Base-by-base conservation (phyloP, 1,139 yeast species). In the Yamadazyma diospyri region DNA sequence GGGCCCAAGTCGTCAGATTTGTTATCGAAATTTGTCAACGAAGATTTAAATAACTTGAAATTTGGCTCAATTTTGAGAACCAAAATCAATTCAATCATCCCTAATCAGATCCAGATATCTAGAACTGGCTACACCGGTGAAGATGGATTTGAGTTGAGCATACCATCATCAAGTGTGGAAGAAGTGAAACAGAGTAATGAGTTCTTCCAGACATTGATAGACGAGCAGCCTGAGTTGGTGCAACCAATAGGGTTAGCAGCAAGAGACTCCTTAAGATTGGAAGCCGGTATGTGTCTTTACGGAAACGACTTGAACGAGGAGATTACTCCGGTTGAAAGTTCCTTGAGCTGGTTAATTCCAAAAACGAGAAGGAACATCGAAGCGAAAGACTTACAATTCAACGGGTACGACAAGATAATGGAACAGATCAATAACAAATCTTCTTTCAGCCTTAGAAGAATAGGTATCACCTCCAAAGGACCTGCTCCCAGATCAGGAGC, bases 121-220 rank as follows among this genome's bases (percentile, higher is more conserved):
- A 81, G 98, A 59, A 86, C 95, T 17, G 98, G 98, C 1, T 92
- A 92, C 64, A 92, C 98, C 4, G 98, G 98, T 19, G 98, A 92
- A 61, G 98, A 92, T 55, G 98, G 98, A 1, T 89, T 92, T 57
- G 98, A 92, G 54, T 74, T 92, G 40, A 82, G 95, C 8, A 79
- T 92, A 39, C 86, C 92, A 12, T 65, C 72, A 3, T 37, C 57
- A 10, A 72, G 72, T 35, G 63, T 61, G 8, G 56, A 59, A 5
- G 76, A 76, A 32, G 42, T 53, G 5, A 43, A 50, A 22, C 55
- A 60, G 37, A 80, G 92, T 2, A 59, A 66, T 31, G 76, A 72
- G 3, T 76, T 92, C 46, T 79, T 94, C 37, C 64, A 72, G 41
- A 64, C 74, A 10, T 61, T 92, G 38, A 60, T 88, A 30, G 72